Base-by-base conservation (phyloP, 148 eudicot genomes). In the Agrostemma githago region DNA sequence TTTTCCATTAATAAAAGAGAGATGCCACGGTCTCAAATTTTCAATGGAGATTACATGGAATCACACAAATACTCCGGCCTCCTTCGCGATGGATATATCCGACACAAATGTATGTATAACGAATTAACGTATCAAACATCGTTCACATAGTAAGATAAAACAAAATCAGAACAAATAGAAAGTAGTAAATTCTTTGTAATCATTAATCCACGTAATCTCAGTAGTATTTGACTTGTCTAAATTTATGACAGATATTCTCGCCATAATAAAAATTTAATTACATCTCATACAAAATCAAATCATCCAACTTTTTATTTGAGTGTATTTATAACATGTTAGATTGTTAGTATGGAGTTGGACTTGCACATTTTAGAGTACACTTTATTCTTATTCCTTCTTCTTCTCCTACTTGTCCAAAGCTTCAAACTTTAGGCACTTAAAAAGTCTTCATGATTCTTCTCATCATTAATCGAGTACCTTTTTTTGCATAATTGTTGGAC, bases 351-450 rank as follows among this genome's bases (percentile, higher is more conserved):
- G n/a, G n/a, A 41, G 66, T 68, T 79, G 67, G 62, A 62, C 54
- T 20, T 10, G 1, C 10, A 70, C 53, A 61, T 16, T 26, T 26
- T n/a, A 58, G 8, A 4, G 37, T 3, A 39, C 66, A 56, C 79
- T 79, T 79, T 79, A 75, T 79, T 79, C 79, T 79, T 79, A 79
- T 79, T 70, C 76, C 72, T 65, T 65, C 46, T 19, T 8, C 62
- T 0, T 76, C 17, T 62, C 73, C 56, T 74, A 58, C 77, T 68
- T 57, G 62, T 67, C 21, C 21, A 68, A 68, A 76, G 78, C 46
- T 68, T 59, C 19, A 42, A 62, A 62, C 26, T 48, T 53, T 9
- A 12, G 12, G 56, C 78, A 54, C 39, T 59, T 46, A 43, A 4
- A 43, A 79, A 59, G 56, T 34, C 69, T 20, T 20, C 37, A 43